phyloP scores from a whole-genome alignment of 2,329 filamentous ascomycete genomes.

The Zymoseptoria tritici region DNA sequence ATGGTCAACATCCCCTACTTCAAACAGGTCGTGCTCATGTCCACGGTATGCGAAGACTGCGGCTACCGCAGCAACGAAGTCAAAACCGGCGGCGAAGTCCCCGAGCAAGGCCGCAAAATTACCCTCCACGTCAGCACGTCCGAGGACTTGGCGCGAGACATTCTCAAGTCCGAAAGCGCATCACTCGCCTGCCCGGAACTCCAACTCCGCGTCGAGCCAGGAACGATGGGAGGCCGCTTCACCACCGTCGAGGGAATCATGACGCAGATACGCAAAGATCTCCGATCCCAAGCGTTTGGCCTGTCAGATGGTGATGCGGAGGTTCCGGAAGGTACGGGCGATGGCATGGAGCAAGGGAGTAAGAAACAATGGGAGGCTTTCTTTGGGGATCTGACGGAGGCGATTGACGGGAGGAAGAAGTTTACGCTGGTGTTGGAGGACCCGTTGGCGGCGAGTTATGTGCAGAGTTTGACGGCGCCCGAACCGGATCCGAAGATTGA shows the following conservation, averaged over 20 bases:
- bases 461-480: conserved; percentile 75
- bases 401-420: conserved; percentile 69
- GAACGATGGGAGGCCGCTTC: conserved; percentile 90
- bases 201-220: conserved; percentile 78
- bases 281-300: conserved; percentile 82
- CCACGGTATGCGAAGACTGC: conserved; percentile 82
- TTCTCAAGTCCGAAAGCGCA: conserved; percentile 93
- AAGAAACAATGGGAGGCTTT: conserved; percentile 72
- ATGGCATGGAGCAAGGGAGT: conserved; percentile 62
- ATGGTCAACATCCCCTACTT: conserved; percentile 98
- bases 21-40: conserved; percentile 95
- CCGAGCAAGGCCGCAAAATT: conserved; percentile 76
- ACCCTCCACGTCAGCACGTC: conserved; percentile 61
- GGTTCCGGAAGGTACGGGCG: conserved; percentile 46
- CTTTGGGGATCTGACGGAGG: conserved; percentile 67
- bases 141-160: conserved; percentile 79
- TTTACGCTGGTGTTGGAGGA: conserved; percentile 82
- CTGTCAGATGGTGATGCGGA: conserved; percentile 47
- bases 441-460: conserved; percentile 85
- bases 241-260: conserved; percentile 93
- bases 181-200: conserved; percentile 81
- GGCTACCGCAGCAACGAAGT: conserved; percentile 92
- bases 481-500: conserved; percentile 79
- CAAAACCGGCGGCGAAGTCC: conserved; percentile 91
- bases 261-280: conserved; percentile 84